These are phyloP conservation scores for Xylaria cubensis DNA, from an alignment of 495 filamentous ascomycete species.

Conservation along the genomic window DNA sequence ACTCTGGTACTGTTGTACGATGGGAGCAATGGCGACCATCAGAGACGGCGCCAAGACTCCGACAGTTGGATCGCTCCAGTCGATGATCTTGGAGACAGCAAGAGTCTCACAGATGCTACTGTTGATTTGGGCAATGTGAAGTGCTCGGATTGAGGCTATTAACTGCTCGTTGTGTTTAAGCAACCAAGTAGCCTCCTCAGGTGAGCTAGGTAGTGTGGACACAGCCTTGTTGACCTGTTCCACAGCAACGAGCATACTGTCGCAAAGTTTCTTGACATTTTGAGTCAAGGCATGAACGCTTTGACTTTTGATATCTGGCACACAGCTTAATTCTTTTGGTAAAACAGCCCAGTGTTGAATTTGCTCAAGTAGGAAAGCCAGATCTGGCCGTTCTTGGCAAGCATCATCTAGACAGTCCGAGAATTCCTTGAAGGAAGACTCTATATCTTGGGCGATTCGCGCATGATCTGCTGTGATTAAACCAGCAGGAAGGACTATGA, in stretches of 20 bases:
- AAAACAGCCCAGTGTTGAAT: constrained; percentile 56
- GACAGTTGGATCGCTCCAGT: constrained; percentile 49
- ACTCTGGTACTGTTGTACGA: constrained; percentile 73
- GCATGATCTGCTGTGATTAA: constrained; percentile 56
- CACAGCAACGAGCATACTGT: constrained; percentile 74
- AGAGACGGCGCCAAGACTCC: constrained; percentile 63
- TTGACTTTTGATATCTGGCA: background rate
- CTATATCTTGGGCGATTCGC: constrained; percentile 53
- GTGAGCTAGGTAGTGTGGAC: constrained; percentile 53
- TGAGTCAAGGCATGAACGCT: background rate
- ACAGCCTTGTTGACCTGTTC: constrained; percentile 68
- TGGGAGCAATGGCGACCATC: constrained; percentile 71
- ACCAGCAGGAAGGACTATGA: constrained; percentile 61
- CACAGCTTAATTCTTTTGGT: constrained; percentile 1
- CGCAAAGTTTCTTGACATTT: constrained; percentile 63
- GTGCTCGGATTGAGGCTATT: constrained; percentile 59
- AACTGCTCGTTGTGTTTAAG: constrained; percentile 65
- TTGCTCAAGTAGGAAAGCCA: constrained; percentile 69
- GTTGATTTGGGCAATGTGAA: constrained; percentile 63
- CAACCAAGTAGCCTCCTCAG: constrained; percentile 69
- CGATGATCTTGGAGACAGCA: constrained; percentile 55
- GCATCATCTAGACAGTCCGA: constrained; percentile 50
- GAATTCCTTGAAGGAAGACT: constrained; percentile 52
- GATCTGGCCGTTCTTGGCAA: constrained; percentile 56
- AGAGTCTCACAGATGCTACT: constrained; percentile 53